Base-by-base conservation (phyloP, 1,284 basidiomycete species). In the Ganoderma lucidum region DNA sequence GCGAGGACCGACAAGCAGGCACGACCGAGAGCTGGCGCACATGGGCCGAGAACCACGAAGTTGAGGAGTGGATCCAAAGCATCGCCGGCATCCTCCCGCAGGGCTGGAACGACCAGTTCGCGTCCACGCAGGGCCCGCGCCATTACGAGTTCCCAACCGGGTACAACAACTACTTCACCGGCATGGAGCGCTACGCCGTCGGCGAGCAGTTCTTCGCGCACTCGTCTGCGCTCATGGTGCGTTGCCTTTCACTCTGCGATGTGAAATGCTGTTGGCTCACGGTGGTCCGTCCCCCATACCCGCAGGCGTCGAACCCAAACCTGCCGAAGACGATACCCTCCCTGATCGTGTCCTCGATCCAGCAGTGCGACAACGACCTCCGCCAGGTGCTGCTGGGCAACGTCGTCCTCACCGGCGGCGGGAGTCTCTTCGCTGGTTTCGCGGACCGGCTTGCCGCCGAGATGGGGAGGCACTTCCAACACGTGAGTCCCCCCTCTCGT, bases 61-160 rank as follows among this genome's bases (percentile, higher is more conserved):
- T 98, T 6, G 96, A 99, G 68, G 95, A 96, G 79, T 97, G 97
- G 93, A 90, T 96, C 70, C 96, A 98, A 80, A 92, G 91, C 71
- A 90, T 95, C 48, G 93, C 90, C 17, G 95, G 94, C 65, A 91
- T 98, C 23, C 83, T 94, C 48, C 93, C 96, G 63, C 89, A 92
- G 74, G 92, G 92, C 12, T 97, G 95, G 94, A 95, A 96, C 76
- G 95, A 97, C 63, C 89, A 93, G 92, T 94, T 72, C 76, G 88
- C 89, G 66, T 83, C 85, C 19, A 80, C 84, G 67, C 86, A 88
- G 59, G 86, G 86, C 28, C 79, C 82, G 59, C 87, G 85, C 75
- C 92, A 87, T 75, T 99, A 97, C 83, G 98, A 99, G 82, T 99
- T 99, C 84, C 96, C 98, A 0, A 96, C 96, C 60, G 98, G 98